Base-by-base conservation (phyloP, 768 basidiomycete genomes). In the Naematelia encephala region DNA sequence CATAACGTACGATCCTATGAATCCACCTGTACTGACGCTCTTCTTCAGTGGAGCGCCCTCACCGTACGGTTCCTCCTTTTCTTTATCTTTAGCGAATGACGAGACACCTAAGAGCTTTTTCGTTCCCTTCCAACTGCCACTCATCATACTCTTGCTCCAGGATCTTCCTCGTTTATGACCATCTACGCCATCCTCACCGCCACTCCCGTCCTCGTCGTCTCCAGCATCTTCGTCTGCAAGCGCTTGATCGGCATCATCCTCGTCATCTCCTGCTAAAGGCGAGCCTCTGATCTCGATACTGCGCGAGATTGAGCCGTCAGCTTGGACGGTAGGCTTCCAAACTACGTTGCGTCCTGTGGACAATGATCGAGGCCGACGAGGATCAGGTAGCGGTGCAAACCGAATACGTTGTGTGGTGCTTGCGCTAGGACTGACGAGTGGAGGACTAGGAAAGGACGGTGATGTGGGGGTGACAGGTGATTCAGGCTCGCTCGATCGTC, bases 361-460 rank as follows among this genome's bases (percentile, higher is more conserved):
- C 11, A 74, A 59, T 29, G 62, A 75, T 5, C 75, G 53, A 51
- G 82, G 81, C 51, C 84, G 81, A 22, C 84, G 81, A 1, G 88
- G 87, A 66, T 88, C 87, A 0, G 91, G 91, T 16, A 92, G 82
- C 1, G 91, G 91, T 0, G 91, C 90, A 62, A 92, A 92, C 60
- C 88, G 84, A 59, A 92, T 91, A 54, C 73, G 56, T 63, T 62
- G 48, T 34, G 30, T 39, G 59, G 62, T 46, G 45, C 54, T 47
- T 4, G 47, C 44, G 43, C 47, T 51, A 42, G 30, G 52, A 30
- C 30, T 28, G 28, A 21, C 53, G 43, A 19, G 58, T 44, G 14
- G 42, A 30, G 34, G 34, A 8, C 8, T 8, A 16, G 34, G 34
- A 8, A 39, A 16, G 16, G 45, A 49, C 3, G 51, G 60, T 3